These are phyloP conservation scores for Vicia sativa DNA, from an alignment of 306 rosid species.

Conservation along the genomic window DNA sequence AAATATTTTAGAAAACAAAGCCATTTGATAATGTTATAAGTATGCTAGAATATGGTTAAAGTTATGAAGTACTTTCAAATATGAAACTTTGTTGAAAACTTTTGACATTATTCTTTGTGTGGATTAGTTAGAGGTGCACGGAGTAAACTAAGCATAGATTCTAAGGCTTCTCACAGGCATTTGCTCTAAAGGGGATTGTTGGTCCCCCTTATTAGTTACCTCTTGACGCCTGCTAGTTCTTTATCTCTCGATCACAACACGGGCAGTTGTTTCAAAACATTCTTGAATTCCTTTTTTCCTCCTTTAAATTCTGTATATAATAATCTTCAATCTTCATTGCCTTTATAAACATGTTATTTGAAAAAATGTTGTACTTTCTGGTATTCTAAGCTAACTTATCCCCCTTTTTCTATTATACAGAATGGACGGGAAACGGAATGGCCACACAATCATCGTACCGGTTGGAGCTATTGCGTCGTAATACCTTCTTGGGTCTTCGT, in stretches of 20 bases:
- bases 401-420: constrained; percentile 54
- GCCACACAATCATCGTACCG: constrained; percentile 85
- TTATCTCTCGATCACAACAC: constrained; percentile 13
- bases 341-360: background rate
- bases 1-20: constrained; percentile 8
- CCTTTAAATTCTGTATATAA: background rate
- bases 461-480: constrained; percentile 86
- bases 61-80: constrained; percentile 18
- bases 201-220: background rate
- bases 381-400: constrained; percentile 24
- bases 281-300: background rate
- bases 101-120: constrained; percentile 12
- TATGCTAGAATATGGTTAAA: constrained; percentile 1
- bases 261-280: constrained; percentile 23
- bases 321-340: constrained; percentile 22
- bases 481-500: constrained; percentile 80
- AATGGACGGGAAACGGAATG: constrained; percentile 77
- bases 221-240: constrained; percentile 1
- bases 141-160: background rate
- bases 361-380: constrained; percentile 29
- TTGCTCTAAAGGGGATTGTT: background rate
- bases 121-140: constrained; percentile 1
- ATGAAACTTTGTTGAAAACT: background rate
- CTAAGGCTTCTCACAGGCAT: background rate
- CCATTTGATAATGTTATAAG: background rate